Evolutionary conservation across 2,329 filamentous ascomycete species (phyloP), one percentile per base, ranked within the genome.

Genomic region (Curvularia verruculosa): DNA sequence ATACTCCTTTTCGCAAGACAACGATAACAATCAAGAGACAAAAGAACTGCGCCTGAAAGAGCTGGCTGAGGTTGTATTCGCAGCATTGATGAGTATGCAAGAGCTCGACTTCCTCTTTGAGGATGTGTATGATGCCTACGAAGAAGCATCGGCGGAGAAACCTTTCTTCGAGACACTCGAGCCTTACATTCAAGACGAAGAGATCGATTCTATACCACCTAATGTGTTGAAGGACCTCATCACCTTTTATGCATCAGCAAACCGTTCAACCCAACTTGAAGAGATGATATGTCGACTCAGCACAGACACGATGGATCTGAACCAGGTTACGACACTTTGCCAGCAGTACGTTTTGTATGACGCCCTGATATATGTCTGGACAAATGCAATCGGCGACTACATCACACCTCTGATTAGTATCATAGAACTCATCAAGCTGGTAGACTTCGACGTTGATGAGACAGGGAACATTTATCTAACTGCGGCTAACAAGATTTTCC

Each of bases 361-460:
- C 76, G 96, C 95, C 2, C 85, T 97, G 54, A 92, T 96, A 41
- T 97, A 98, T 73, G 90, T 99, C 53, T 99, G 95, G 95, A 98
- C 96, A 59, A 89, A 91, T 75, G 92, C 92, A 2, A 81, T 99
- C 26, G 81, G 83, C 60, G 96, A 99, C 75, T 97, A 96, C 69
- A 88, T 97, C 60, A 96, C 93, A 1, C 94, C 95, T 1, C 81
- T 98, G 54, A 89, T 92, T 65, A 92, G 97, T 59, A 84, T 99
- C 2, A 80, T 96, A 47, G 80, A 85, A 13, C 81, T 97, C 23
- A 72, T 81, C 53, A 77, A 81, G 45, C 75, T 85, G n/a, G 83
- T 84, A 59, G 81, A 83, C 53, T 83, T 83, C 10, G 82, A 85
- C 54, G 81, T 83, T 8, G 82, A 82, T 37, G 77, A 82, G 12